Evolutionary conservation across 768 basidiomycete species (phyloP).

Genomic region (Boletus subcaerulescens): DNA sequence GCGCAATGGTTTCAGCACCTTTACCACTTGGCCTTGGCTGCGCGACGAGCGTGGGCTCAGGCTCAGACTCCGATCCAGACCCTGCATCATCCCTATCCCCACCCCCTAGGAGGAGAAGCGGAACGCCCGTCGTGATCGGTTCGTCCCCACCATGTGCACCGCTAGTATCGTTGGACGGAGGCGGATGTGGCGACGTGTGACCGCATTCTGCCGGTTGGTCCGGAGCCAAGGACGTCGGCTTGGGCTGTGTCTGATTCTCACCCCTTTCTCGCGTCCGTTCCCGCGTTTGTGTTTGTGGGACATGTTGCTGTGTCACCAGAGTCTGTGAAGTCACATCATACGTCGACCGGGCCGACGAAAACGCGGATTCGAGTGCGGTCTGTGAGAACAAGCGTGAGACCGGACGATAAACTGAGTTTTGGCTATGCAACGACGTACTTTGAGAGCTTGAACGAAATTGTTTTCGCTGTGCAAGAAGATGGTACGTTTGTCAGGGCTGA

Average conservation of each 20-base stretch:
- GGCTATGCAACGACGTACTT: constrained; percentile 42
- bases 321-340: constrained; percentile 48
- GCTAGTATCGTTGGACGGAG: neutral
- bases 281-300: neutral
- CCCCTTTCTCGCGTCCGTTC: neutral
- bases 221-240: neutral
- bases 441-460: constrained; percentile 73
- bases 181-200: neutral
- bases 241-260: constrained; percentile 2
- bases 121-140: constrained; percentile 5
- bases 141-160: neutral
- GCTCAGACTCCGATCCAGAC: constrained; percentile 3
- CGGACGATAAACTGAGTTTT: neutral
- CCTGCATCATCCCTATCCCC: neutral
- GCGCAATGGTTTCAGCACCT: neutral
- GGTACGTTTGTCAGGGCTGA: constrained; percentile 95
- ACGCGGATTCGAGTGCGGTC: constrained; percentile 65
- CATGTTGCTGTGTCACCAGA: constrained; percentile 3
- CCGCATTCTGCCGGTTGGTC: neutral
- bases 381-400: constrained; percentile 25
- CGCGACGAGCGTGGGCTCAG: constrained; percentile 20
- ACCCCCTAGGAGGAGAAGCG: constrained; percentile 6
- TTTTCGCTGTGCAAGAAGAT: constrained; percentile 87
- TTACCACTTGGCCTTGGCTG: constrained; percentile 5
- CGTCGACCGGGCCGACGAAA: constrained; percentile 69